Base-by-base conservation (phyloP, 495 filamentous ascomycete genomes). In the Tuber melanosporum region DNA sequence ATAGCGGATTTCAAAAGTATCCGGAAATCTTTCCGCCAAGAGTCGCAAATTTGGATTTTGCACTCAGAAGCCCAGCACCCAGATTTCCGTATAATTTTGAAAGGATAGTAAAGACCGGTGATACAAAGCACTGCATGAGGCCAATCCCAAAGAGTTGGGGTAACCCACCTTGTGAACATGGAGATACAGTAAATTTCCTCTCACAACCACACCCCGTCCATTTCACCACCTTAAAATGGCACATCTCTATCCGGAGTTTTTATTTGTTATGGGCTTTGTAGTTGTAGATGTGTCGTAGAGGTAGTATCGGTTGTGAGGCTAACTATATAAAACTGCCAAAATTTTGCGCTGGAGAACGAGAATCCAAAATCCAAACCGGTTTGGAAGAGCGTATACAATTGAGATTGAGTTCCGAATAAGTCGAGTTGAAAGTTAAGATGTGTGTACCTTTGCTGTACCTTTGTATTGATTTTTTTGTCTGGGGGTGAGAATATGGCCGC, bases 201-300 rank as follows among this genome's bases (percentile, higher is more conserved):
- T 80, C 78, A 3, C 78, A 80, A 1, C 72, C 73, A 32, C 77
- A 80, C 17, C 78, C 77, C 4, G 73, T 79, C 44, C 79, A 80
- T 42, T 80, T 80, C 5, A 76, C 45, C 3, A 79, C 62, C 62
- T 79, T 80, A 32, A 80, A 80, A 73, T 80, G 78, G 3, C 78
- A 80, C 78, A 80, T 80, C n/a, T 14, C 12, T 26, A 15, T 62
- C 26, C n/a, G n/a, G 9, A n/a, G n/a, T n/a, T 32, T 32, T 15
- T 32, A 62, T 26, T 15, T n/a, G 26, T 62, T 10, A n/a, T 15
- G 12, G 52, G 32, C 12, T 62, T 15, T 20, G 52, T 15, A 26
- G n/a, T 62, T 62, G 26, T 10, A 26, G 12, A 15, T 62, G 9
- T 26, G 52, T 62, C 3, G n/a, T 32, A 15, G 10, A 32, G 2